phyloP scores from a whole-genome alignment of 257 asterid genomes.

The Anisodus acutangulus region DNA sequence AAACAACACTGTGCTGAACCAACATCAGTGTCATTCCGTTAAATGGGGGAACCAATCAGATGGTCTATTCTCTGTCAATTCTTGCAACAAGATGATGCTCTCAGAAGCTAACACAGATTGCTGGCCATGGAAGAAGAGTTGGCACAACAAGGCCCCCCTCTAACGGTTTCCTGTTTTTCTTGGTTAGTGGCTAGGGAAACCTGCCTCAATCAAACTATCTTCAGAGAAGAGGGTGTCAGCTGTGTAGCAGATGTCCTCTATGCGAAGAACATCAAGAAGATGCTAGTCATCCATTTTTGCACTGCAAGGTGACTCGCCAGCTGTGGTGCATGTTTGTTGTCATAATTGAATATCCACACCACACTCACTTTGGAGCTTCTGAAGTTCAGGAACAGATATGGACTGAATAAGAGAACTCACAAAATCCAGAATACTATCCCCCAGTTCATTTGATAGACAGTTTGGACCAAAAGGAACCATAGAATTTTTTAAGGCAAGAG shows the following conservation, averaged over 20 bases:
- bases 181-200: neutral
- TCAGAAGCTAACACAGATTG: neutral
- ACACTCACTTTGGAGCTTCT: slow-evolving; percentile 13
- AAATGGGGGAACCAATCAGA: neutral
- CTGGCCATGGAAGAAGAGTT: slow-evolving; percentile 2
- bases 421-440: slow-evolving; percentile 8
- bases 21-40: neutral
- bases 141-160: neutral
- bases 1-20: slow-evolving; percentile 15
- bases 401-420: slow-evolving; percentile 21
- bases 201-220: neutral
- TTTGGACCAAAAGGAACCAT: slow-evolving; percentile 1
- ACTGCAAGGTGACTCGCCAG: neutral
- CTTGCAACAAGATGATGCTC: neutral
- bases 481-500: neutral
- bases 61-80: neutral
- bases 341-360: neutral
- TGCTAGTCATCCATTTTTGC: neutral
- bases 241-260: neutral
- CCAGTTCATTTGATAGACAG: neutral
- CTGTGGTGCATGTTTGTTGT: neutral
- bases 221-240: neutral
- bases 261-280: slow-evolving; percentile 4
- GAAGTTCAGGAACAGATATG: slow-evolving; percentile 7
- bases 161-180: neutral